Conservation (phyloP, 1,139 yeast genomes). For the Yamadazyma spencermartinsiae region DNA sequence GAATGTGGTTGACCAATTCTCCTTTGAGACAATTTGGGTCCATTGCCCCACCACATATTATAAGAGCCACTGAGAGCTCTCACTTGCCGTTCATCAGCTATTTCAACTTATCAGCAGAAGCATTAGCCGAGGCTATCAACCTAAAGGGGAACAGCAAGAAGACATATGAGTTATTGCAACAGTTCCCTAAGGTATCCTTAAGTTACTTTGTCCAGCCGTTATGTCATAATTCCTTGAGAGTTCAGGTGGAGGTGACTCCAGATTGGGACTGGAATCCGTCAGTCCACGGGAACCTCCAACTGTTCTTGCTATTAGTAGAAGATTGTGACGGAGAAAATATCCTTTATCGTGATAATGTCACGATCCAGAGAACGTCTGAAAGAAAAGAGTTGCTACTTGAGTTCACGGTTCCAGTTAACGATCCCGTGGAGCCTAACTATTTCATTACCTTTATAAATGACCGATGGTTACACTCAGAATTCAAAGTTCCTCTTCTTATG, state of each 20-base stretch:
- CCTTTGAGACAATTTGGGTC: constrained; percentile 79
- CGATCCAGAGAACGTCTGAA: constrained; percentile 50
- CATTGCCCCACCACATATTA: constrained; percentile 64
- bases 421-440: constrained; percentile 73
- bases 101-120: constrained; percentile 67
- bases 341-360: constrained; percentile 57
- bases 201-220: constrained; percentile 73
- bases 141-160: constrained; percentile 65
- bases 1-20: constrained; percentile 83
- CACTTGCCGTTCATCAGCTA: constrained; percentile 83
- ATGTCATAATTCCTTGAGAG: constrained; percentile 61
- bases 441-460: constrained; percentile 76
- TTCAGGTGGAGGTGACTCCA: constrained; percentile 69
- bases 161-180: constrained; percentile 61
- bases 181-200: constrained; percentile 68
- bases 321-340: constrained; percentile 81
- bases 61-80: constrained; percentile 76
- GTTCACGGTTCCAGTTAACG: constrained; percentile 60
- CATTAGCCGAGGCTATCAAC: constrained; percentile 79
- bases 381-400: constrained; percentile 59
- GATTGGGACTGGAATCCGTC: constrained; percentile 73
- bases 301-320: constrained; percentile 71
- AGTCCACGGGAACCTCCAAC: constrained; percentile 65
- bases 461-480: constrained; percentile 79
- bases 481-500: constrained; percentile 61